Conservation (phyloP, 1,284 basidiomycete species). For the Cerrena zonata region DNA sequence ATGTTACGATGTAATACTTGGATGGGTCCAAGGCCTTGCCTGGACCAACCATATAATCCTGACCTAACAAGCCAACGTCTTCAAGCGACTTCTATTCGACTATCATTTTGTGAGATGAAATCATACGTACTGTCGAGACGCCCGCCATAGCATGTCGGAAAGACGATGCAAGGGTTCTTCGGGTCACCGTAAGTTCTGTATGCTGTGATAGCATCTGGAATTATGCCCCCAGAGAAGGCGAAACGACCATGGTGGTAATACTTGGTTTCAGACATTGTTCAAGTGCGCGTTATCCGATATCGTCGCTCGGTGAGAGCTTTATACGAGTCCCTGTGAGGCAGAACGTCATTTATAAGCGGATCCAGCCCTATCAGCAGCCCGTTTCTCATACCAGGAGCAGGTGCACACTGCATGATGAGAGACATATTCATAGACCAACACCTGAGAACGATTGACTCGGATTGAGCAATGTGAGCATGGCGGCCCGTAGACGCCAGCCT, state of each 20-base stretch:
- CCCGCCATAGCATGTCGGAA: conserved; percentile 32
- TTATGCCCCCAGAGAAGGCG: conserved; percentile 26
- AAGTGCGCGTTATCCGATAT: too few species aligned
- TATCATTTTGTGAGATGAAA: not conserved
- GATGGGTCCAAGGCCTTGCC: conserved; percentile 46
- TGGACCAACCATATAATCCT: conserved; percentile 46
- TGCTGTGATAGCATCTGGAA: conserved; percentile 31
- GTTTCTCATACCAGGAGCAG: not conserved
- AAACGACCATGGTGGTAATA: conserved; percentile 34
- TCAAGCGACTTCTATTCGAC: not conserved
- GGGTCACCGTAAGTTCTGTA: conserved; percentile 33
- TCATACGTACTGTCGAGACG: conserved; percentile 28
- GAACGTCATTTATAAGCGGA: too few species aligned
- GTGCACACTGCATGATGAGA: too few species aligned
- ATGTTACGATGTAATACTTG: conserved; percentile 52
- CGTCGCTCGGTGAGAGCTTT: too few species aligned
- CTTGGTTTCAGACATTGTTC: conserved; percentile 21
- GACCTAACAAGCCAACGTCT: conserved; percentile 31
- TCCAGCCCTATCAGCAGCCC: not conserved
- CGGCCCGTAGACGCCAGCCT: too few species aligned
- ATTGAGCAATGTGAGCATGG: too few species aligned
- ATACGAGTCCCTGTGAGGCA: too few species aligned
- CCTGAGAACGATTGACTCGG: too few species aligned
- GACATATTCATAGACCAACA: too few species aligned
- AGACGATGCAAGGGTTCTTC: conserved; percentile 32